A percentile compares a stretch with the other conserved stretches of the same genome.
These are phyloP conservation scores for Chlamydomonas sp. DNA, from an alignment of 139 green algal genomes.

Conservation along the genomic window DNA sequence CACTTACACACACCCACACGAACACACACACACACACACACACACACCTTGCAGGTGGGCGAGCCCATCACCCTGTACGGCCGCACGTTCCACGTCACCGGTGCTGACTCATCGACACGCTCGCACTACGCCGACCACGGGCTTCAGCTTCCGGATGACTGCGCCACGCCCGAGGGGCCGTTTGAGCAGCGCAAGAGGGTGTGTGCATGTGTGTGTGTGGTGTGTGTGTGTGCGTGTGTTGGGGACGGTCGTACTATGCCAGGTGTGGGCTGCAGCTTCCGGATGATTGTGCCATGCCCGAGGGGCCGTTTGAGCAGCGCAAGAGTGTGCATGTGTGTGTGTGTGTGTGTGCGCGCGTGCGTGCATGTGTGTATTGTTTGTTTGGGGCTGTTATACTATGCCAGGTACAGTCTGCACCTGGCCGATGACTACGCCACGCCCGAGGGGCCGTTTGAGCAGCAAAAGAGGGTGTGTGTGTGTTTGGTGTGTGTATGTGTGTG, in stretches of 20 bases:
- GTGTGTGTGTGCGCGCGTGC: no score
- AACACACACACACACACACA: no score
- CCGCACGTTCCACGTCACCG: slow-evolving; percentile 22
- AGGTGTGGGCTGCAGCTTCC: background rate
- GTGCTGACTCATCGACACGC: slow-evolving; percentile 16
- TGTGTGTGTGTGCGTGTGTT: no score
- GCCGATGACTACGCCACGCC: slow-evolving; percentile 20
- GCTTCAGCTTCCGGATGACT: slow-evolving; percentile 10
- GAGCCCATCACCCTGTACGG: slow-evolving; percentile 21
- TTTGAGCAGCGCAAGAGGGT: slow-evolving; percentile 28
- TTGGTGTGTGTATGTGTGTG: no score
- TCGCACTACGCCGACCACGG: background rate
- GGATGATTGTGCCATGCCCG: slow-evolving; percentile 22
- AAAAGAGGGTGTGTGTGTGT: no score
- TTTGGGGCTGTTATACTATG: background rate
- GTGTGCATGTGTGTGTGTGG: no score
- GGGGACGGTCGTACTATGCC: background rate
- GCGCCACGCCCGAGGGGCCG: slow-evolving; percentile 19
- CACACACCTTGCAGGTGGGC: no score
- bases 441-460: slow-evolving; percentile 20
- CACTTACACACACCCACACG: no score
- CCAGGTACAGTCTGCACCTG: background rate
- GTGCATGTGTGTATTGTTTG: no score
- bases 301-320: slow-evolving; percentile 23
- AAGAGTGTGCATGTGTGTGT: no score